Evolutionary conservation across 1,139 yeast species (phyloP).

Genomic region (Trichomonascaceae sp.): DNA sequence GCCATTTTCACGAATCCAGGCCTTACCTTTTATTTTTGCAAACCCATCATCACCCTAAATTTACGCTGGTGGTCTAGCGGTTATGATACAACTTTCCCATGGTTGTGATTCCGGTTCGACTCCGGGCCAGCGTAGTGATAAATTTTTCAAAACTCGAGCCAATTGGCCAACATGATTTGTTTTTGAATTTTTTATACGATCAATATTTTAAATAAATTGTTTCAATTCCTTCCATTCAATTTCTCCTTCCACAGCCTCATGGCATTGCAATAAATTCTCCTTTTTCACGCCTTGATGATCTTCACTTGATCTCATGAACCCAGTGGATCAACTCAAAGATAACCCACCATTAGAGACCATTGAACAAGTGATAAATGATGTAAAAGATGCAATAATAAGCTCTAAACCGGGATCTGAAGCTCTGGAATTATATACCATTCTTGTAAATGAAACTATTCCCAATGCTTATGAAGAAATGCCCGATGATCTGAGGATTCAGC

Average conservation of each 20-base stretch:
- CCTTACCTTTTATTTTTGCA: not conserved
- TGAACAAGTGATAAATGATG: conserved; percentile 1
- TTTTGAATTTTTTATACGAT: too few species aligned
- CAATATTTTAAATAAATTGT: not conserved
- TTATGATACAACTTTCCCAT: not conserved
- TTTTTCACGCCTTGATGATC: not conserved
- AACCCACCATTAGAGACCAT: conserved; percentile 10
- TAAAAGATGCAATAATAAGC: not conserved
- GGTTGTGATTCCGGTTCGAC: not conserved
- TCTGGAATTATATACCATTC: conserved; percentile 15
- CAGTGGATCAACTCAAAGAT: conserved; percentile 5
- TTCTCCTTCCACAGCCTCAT: not conserved
- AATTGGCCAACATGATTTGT: not conserved
- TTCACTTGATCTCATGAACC: not conserved
- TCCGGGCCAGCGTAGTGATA: not conserved
- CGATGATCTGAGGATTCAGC: not conserved
- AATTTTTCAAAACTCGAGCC: not conserved
- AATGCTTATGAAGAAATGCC: conserved; percentile 9
- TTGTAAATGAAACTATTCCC: conserved; percentile 19
- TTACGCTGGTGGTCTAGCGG: not conserved
- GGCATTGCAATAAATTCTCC: not conserved
- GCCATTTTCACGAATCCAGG: not conserved
- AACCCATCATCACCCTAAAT: not conserved
- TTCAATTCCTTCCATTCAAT: not conserved
- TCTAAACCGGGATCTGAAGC: conserved; percentile 3